A percentile compares a stretch with the other conserved stretches of the same genome.
These are phyloP conservation scores for Phytophthora brassicae DNA, from an alignment of 352 stramenopile genomes.

Conservation along the genomic window DNA sequence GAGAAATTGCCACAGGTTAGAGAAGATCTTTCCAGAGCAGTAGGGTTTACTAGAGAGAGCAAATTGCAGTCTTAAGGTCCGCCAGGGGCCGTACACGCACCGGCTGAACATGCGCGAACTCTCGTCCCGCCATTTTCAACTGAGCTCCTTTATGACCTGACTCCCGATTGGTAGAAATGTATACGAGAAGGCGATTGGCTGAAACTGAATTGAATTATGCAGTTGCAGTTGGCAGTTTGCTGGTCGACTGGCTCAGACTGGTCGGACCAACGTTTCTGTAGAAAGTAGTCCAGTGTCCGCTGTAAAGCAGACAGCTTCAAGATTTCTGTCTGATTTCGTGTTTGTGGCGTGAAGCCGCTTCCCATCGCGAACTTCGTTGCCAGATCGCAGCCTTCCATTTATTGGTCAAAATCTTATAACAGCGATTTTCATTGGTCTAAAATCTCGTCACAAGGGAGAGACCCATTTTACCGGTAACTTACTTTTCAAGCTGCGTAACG, in stretches of 20 bases:
- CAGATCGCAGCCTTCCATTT: neutral
- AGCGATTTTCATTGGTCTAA: constrained; percentile 18
- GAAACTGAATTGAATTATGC: neutral
- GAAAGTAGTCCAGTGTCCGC: too few species aligned
- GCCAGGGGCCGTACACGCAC: constrained; percentile 34
- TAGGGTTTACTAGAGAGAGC: neutral
- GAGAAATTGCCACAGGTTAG: constrained; percentile 14
- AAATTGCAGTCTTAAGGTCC: neutral
- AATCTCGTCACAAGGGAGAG: constrained; percentile 4
- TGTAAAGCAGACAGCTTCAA: neutral
- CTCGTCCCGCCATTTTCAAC: constrained; percentile 49
- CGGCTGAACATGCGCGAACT: constrained; percentile 80
- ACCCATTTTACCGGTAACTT: constrained; percentile 22
- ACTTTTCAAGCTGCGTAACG: constrained; percentile 20
- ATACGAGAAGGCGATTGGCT: neutral
- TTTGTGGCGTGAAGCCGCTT: constrained; percentile 5
- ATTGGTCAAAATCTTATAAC: constrained; percentile 21
- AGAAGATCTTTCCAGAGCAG: constrained; percentile 4
- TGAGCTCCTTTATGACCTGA: too few species aligned
- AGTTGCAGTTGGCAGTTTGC: constrained; percentile 6
- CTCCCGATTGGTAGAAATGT: constrained; percentile 36
- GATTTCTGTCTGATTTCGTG: constrained; percentile 16
- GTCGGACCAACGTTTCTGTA: neutral
- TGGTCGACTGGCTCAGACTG: constrained; percentile 1
- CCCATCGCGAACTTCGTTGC: constrained; percentile 15